Conservation (phyloP, 495 filamentous ascomycete genomes). For the Aspergillus avenaceus region DNA sequence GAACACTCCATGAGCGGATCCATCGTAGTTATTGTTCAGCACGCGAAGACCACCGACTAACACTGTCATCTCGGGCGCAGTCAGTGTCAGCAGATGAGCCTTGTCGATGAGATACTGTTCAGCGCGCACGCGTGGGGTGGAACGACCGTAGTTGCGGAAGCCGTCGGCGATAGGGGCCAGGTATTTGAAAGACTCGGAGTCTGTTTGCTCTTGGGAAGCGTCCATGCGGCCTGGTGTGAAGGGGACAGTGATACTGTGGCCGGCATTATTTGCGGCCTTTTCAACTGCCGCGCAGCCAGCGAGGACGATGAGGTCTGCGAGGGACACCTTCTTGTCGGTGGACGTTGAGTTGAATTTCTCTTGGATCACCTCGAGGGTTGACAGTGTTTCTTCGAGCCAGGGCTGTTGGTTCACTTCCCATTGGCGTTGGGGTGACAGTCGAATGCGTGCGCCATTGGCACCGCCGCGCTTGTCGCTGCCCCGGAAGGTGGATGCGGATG, state of each 20-base stretch:
- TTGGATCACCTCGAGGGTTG: conserved; percentile 57
- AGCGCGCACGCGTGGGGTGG: conserved; percentile 50
- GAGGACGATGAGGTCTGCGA: conserved; percentile 70
- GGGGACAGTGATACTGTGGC: conserved; percentile 30
- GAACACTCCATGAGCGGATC: conserved; percentile 57
- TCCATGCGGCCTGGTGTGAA: conserved; percentile 46
- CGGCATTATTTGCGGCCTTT: conserved; percentile 30
- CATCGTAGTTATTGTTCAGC: conserved; percentile 63
- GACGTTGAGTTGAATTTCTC: conserved; percentile 51
- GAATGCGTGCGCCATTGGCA: conserved; percentile 70
- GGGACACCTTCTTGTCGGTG: conserved; percentile 61
- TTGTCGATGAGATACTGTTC: conserved; percentile 66
- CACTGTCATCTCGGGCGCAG: conserved; percentile 62
- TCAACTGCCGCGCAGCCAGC: conserved; percentile 46
- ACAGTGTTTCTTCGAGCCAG: conserved; percentile 53
- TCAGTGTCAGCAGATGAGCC: conserved; percentile 62
- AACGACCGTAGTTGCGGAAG: conserved; percentile 71
- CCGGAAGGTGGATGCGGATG: conserved; percentile 68
- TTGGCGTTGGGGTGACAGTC: conserved; percentile 61
- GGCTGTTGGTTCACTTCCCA: conserved; percentile 67
- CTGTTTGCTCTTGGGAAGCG: conserved; percentile 61
- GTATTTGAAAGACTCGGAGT: conserved; percentile 55
- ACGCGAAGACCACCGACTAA: conserved; percentile 64
- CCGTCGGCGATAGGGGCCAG: conserved; percentile 62
- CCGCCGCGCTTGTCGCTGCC: conserved; percentile 72